phyloP scores from a whole-genome alignment of 2,329 filamentous ascomycete species.

The Ophiocordyceps australis region DNA sequence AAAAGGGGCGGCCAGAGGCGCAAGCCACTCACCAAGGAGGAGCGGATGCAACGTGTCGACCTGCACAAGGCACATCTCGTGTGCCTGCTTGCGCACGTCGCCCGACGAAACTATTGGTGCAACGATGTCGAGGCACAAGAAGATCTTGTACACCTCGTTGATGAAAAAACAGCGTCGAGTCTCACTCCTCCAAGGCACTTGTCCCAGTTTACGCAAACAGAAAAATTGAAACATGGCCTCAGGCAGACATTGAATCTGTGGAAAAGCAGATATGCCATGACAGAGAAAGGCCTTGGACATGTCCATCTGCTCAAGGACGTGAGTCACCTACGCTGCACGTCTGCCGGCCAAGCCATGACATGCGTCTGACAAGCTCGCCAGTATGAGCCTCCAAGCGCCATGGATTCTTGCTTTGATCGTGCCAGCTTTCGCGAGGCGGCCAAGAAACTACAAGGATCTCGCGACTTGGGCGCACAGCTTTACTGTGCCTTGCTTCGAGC shows the following conservation, averaged over 20 bases:
- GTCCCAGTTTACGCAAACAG: slow-evolving; percentile 58
- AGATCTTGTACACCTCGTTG: too few relatives aligned
- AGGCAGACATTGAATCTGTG: slow-evolving; percentile 50
- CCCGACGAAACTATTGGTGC: slow-evolving; percentile 74
- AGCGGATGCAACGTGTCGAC: slow-evolving; percentile 41
- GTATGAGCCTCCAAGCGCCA: slow-evolving; percentile 40
- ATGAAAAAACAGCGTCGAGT: too few relatives aligned
- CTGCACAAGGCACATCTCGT: slow-evolving; percentile 79
- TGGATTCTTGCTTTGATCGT: slow-evolving; percentile 50
- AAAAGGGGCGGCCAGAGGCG: slow-evolving; percentile 20
- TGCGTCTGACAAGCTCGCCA: too few relatives aligned
- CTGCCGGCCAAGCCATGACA: too few relatives aligned
- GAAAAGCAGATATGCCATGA: slow-evolving; percentile 51
- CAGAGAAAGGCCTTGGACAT: slow-evolving; percentile 48
- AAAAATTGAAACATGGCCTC: slow-evolving; percentile 66
- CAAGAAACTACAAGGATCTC: slow-evolving; percentile 53
- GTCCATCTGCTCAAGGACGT: slow-evolving; percentile 39
- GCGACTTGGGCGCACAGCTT: slow-evolving; percentile 77
- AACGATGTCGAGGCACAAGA: slow-evolving; percentile 56
- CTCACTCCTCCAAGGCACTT: too few relatives aligned
- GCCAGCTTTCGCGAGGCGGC: slow-evolving; percentile 60
- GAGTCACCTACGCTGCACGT: too few relatives aligned
- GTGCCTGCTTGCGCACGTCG: slow-evolving; percentile 62
- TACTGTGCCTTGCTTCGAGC: slow-evolving; percentile 76
- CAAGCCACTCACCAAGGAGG: slow-evolving; percentile 33